These are phyloP conservation scores for Silene latifolia DNA, from an alignment of 148 eudicot species.

Conservation along the genomic window DNA sequence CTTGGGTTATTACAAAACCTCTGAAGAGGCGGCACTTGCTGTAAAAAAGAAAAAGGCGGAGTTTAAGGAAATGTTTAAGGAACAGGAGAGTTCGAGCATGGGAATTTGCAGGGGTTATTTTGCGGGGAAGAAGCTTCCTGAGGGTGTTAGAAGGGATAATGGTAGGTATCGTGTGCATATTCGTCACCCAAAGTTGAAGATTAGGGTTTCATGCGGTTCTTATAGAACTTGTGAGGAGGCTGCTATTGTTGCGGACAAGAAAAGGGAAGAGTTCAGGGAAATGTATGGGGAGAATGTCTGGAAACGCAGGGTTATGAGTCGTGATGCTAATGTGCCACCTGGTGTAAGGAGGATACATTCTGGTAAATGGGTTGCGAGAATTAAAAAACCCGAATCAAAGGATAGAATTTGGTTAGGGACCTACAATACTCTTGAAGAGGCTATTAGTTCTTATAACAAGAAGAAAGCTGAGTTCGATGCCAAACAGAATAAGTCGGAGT, in stretches of 20 bases:
- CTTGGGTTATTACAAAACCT: not conserved
- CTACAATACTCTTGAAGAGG: not conserved
- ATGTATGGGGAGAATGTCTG: not conserved
- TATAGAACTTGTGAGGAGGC: not conserved
- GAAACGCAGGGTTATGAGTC: not conserved
- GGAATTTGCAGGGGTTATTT: not conserved
- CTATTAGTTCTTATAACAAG: not conserved
- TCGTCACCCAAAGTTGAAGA: not conserved
- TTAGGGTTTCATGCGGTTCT: not conserved
- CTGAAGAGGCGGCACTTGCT: constrained; percentile 21
- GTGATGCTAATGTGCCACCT: not conserved
- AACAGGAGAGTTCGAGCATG: not conserved
- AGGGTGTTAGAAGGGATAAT: not conserved
- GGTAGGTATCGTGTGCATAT: not conserved
- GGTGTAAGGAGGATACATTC: not conserved
- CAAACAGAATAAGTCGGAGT: not conserved
- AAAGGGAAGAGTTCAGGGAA: not conserved
- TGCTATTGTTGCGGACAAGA: not conserved
- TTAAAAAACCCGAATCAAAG: not conserved
- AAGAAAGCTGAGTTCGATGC: not conserved
- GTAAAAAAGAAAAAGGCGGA: constrained; percentile 19
- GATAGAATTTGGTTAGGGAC: not conserved
- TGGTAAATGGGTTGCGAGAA: not conserved
- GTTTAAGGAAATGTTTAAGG: constrained; percentile 8
- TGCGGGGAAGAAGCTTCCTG: not conserved